phyloP scores from a whole-genome alignment of 2,329 filamentous ascomycete species.

The Hypoxylon sp. region DNA sequence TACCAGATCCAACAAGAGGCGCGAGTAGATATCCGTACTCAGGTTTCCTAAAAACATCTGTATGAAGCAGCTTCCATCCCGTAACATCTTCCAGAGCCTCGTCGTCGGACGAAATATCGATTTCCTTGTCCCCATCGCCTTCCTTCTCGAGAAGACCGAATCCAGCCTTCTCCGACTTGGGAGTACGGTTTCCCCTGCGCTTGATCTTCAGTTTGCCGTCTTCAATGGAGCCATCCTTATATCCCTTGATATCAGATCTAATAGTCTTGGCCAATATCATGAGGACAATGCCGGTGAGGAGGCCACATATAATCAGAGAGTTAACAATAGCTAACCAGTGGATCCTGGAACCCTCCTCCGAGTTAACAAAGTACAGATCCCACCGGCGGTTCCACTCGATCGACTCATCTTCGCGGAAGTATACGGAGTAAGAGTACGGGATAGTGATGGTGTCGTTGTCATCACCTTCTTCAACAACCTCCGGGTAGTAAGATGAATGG shows the following conservation, averaged over 20 bases:
- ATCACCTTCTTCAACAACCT: conserved; percentile 69
- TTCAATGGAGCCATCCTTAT: conserved; percentile 76
- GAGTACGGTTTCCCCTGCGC: conserved; percentile 63
- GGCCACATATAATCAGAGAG: conserved; percentile 84
- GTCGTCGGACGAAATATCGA: conserved; percentile 75
- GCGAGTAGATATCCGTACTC: conserved; percentile 79
- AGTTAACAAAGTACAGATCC: conserved; percentile 92
- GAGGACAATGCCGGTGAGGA: conserved; percentile 83
- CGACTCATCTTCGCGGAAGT: conserved; percentile 85
- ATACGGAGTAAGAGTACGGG: conserved; percentile 90
- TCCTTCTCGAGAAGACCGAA: conserved; percentile 73
- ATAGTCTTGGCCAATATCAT: conserved; percentile 87
- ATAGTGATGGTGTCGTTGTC: conserved; percentile 78
- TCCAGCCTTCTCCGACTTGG: conserved; percentile 67
- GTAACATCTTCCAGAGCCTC: conserved; percentile 83
- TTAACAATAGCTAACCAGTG: conserved; percentile 93
- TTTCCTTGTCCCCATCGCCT: conserved; percentile 66
- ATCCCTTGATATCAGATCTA: conserved; percentile 82
- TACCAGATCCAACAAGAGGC: conserved; percentile 86
- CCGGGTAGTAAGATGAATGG: conserved; percentile 72
- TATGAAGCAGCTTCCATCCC: conserved; percentile 90
- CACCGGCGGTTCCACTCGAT: conserved; percentile 88
- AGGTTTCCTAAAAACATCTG: conserved; percentile 87
- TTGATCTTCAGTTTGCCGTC: conserved; percentile 74
- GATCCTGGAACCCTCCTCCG: conserved; percentile 83